Base-by-base conservation (phyloP, 257 asterid species). In the Solanum bulbocastanum region DNA sequence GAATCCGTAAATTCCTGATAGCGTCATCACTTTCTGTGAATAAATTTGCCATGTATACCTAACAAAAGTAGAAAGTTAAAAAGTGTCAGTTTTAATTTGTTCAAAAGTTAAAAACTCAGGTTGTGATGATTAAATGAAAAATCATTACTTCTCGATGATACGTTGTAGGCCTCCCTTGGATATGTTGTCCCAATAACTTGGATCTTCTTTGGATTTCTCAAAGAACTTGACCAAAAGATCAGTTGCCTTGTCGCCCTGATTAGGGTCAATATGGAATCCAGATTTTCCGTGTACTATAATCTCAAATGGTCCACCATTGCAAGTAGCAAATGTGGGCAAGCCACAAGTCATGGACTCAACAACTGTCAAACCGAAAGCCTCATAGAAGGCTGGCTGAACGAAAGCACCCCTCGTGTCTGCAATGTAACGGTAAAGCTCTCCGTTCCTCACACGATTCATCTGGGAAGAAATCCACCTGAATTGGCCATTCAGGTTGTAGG, bases 381-480 rank as follows among this genome's bases (percentile, higher is more conserved):
- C 88, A 10, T 86, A 86, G 56, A 86, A 86, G 10, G 88, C 88
- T 72, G 88, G 88, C 27, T 87, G 89, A 58, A 87, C 83, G 12
- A 87, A 87, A 62, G 86, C 86, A 35, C 89, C 89, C 37, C 79
- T 79, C 56, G 89, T 87, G 49, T 87, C 89, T 16, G 89, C 89
- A 30, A 87, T 87, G 81, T 87, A 87, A 1, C 89, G 89, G 11
- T 87, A 87, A 35, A 87, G 89, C 27, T 87, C 89, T 30, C 89
- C 89, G 9, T 87, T 87, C 69, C 89, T 60, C 25, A 79, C 81
- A 87, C 89, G 89, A 83, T 87, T 87, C 89, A 87, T 87, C 35
- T 87, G 89, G 36, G 89, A 78, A 39, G 86, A 78, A 58, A 87
- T 87, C 89, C 89, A 87, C 65, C 89, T 78, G 86, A 87, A 87